Base-by-base conservation (phyloP, 73 alveolate species). In the Stentor roeselii region DNA sequence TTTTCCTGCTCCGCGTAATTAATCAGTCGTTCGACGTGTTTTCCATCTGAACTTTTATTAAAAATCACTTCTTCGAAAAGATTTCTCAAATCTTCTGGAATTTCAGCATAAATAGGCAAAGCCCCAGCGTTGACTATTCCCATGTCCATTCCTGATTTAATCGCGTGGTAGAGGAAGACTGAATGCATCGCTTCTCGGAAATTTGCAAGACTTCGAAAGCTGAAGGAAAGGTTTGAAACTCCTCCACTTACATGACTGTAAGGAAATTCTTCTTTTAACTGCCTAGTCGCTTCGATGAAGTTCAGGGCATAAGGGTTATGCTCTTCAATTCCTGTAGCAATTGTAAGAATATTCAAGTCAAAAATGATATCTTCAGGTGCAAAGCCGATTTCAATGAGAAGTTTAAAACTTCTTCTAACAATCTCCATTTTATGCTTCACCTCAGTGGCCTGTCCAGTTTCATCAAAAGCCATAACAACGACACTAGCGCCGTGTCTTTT, bases 401-500 rank as follows among this genome's bases (percentile, higher is more conserved):
- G 3, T 60, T 87, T 78, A 89, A 91, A 91, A 75, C 95, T 88
- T 86, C 96, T 89, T 86, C 82, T 86, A 82, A 94, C 88, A 58
- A 93, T 93, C 37, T 82, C 35, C 39, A 93, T 87, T 88, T 92
- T 94, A 59, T 84, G 87, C 59, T 94, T 97, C 30, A 78, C 78
- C 15, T 86, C 93, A n/a, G 91, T 90, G 2, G 98, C 98, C 84
- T 94, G 95, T 32, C 98, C 98, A 42, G 77, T 83, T 83, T 94
- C 98, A 39, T 94, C 98, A 88, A 94, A 94, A 6, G 98, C 98
- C 98, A 94, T 94, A 60, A 94, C 93, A 3, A 94, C 92, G n/a
- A 92, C 98, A 4, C 95, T 93, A 1, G 97, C 97, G 4, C 98
- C 98, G 37, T 92, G 89, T 77, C 87, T 89, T 82, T 35, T 42